Evolutionary conservation across 1,284 basidiomycete genomes (phyloP), one percentile per base, ranked within the genome.

Genomic region (Macrocystidia cucumis): DNA sequence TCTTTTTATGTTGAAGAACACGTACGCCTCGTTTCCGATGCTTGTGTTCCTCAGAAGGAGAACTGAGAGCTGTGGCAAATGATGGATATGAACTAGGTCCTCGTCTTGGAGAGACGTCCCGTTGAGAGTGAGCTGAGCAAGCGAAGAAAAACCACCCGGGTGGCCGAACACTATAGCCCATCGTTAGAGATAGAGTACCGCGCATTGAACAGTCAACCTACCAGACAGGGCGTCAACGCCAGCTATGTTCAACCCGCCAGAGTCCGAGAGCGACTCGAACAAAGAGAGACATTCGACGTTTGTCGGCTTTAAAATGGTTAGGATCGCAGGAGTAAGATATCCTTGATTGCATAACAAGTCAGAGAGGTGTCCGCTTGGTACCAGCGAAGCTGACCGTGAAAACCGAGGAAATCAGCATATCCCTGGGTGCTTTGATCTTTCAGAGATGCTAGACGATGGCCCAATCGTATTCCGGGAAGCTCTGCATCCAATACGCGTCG

Each of bases 11-110:
- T 26, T 25, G 25, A 8, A 26, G 20, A 13, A 21, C 9, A 50
- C 69, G 34, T 41, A 79, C 78, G 67, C 74, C 62, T 78, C 73
- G 45, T 79, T 74, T 17, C 69, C 62, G 24, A 82, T 70, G 7
- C 66, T 64, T 5, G 74, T 78, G 39, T 69, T 62, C 43, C 67
- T 65, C 8, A 82, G 53, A 34, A 62, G 52, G n/a, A 82, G 56
- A 2, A 52, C 55, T 11, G 63, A 51, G 12, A 81, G 63, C 23
- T 55, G 58, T 3, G 69, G 72, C 11, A 81, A 62, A 40, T 68
- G 66, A 32, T 72, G 69, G 14, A 81, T 62, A 41, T 69, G 54
- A 6, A 60, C 50, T 5, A 81, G 45, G 42, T 75, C 69, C 23
- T 61, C 59, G 45, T 78, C 68, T 12, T 51, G 45, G 5, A 81